Evolutionary conservation across 495 filamentous ascomycete species (phyloP), one percentile per base, ranked within the genome.

Genomic region (Cairneyella variabilis): DNA sequence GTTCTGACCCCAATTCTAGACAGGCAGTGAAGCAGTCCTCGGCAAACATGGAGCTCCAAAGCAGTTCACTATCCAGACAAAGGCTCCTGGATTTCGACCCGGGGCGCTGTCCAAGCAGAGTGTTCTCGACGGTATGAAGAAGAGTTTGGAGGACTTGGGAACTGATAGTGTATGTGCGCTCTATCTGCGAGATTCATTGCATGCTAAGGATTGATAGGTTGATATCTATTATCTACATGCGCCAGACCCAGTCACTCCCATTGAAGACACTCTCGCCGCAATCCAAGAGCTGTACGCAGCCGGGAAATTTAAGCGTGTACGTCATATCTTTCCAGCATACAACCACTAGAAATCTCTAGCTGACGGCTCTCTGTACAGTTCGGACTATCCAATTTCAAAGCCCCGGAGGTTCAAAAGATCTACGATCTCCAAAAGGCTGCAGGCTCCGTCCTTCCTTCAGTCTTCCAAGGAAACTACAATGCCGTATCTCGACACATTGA

Each of bases 391-490:
- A 79, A 77, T 53, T 77, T 67, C 52, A 61, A 59, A 6, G 59
- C 69, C 11, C 61, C 60, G 2, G 72, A 79, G 43, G 72, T 80
- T 2, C 68, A 72, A 48, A 59, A 74, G 40, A 61, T 79, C 6
- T 60, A 74, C 38, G 56, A 68, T 36, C 70, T 76, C 37, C 73
- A 71, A 57, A 65, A 71, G 18, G 59, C 62, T 21, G 62, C 70
- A 8, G 67, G 66, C 5, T 75, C 61, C 49, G 61, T 76, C 32
- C 67, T 70, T 49, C 76, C 77, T 0, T 66, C 56, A 6, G 71
- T 77, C 14, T 81, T 73, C 48, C 73, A 82, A 56, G 76, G 77
- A 0, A 65, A 74, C 22, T 80, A 80, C 54, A 75, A 74, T 38
- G 61, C 69, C 9, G 54, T 80, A 20, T 62, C 60, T 3, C 65